These are phyloP conservation scores for Yarrowia sp. DNA, from an alignment of 805 yeast species.

Conservation along the genomic window DNA sequence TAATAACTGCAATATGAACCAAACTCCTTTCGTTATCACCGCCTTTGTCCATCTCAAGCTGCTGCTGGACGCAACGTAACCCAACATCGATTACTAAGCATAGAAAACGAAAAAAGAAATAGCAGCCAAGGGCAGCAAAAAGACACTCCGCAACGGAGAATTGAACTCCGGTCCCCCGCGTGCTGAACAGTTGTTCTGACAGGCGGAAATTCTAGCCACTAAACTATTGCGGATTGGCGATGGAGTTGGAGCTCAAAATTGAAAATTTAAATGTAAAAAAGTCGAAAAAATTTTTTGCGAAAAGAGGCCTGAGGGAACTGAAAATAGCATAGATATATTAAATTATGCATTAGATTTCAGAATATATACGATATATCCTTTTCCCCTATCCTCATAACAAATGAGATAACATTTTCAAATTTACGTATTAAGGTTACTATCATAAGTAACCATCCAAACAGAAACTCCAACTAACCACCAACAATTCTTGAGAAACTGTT, in stretches of 20 bases:
- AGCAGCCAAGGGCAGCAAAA: neutral
- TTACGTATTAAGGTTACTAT: no score
- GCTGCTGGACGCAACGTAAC: conserved; percentile 4
- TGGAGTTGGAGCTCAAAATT: neutral
- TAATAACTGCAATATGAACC: neutral
- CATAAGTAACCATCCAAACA: no score
- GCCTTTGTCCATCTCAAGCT: no score
- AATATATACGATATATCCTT: no score
- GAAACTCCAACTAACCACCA: no score
- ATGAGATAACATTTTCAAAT: no score
- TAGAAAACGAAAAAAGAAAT: neutral
- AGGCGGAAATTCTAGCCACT: conserved; percentile 45
- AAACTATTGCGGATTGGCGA: conserved; percentile 36
- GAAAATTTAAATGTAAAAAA: neutral
- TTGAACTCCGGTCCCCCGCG: conserved; percentile 25
- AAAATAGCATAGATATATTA: no score
- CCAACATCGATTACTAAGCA: neutral
- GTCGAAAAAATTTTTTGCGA: neutral
- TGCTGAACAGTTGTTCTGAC: conserved; percentile 33
- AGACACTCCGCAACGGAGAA: conserved; percentile 19
- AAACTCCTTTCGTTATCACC: no score
- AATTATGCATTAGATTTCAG: no score
- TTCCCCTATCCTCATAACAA: no score
- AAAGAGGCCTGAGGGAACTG: no score
- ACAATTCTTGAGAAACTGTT: no score